These are phyloP conservation scores for Heracleum sosnowskyi DNA, from an alignment of 129 eudicot species.

Conservation along the genomic window DNA sequence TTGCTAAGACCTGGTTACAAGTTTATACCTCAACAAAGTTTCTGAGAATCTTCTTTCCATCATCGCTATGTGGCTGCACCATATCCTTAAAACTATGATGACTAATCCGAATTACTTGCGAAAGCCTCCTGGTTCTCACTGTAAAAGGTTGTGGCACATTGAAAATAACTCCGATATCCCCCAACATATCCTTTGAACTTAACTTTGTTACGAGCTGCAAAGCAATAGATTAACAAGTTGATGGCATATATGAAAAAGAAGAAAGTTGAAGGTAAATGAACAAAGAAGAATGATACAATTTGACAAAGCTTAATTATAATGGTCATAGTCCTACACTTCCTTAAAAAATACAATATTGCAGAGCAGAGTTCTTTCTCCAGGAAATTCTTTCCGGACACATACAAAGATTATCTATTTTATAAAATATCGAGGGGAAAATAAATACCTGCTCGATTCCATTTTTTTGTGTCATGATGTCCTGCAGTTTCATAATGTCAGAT, in stretches of 20 bases:
- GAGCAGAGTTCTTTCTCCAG: neutral
- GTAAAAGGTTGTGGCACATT: slow-evolving; percentile 85
- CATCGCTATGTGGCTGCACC: slow-evolving; percentile 49
- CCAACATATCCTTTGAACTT: slow-evolving; percentile 60
- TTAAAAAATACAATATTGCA: neutral
- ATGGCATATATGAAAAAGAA: neutral
- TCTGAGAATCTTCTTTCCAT: slow-evolving; percentile 49
- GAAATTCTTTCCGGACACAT: neutral
- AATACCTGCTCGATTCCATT: slow-evolving; percentile 71
- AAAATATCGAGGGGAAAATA: neutral
- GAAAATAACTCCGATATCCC: slow-evolving; percentile 77
- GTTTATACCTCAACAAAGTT: slow-evolving; percentile 64
- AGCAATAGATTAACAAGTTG: slow-evolving; percentile 6
- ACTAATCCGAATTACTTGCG: slow-evolving; percentile 79
- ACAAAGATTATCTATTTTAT: neutral
- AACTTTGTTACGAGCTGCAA: slow-evolving; percentile 46
- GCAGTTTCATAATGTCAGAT: slow-evolving; percentile 35
- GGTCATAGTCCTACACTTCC: neutral
- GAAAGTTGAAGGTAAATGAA: neutral
- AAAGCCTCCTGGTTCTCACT: slow-evolving; percentile 77
- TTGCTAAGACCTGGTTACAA: neutral
- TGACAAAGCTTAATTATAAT: neutral
- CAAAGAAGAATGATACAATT: neutral
- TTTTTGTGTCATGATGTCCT: slow-evolving; percentile 60
- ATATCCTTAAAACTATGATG: slow-evolving; percentile 76